Evolutionary conservation across 164 flowering plant genomes (phyloP).

Genomic region (Sextonia rubra): DNA sequence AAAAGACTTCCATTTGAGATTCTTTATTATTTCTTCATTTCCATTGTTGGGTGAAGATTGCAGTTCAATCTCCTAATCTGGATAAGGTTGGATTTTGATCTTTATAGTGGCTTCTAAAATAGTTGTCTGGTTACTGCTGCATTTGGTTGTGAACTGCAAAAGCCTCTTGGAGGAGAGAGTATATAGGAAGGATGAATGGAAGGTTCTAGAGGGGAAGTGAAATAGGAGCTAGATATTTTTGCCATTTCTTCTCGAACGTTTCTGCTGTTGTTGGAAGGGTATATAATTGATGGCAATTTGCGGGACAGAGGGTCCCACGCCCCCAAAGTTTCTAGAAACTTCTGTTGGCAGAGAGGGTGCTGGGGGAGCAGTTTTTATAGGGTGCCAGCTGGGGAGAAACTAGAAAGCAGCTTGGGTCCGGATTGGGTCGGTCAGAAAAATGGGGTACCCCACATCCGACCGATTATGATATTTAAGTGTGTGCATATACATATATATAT

Average conservation of each 20-base stretch:
- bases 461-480: no score
- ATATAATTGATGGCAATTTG: no score
- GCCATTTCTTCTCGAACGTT: background rate
- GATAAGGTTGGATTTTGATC: background rate
- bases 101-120: background rate
- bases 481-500: no score
- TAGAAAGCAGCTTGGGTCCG: no score
- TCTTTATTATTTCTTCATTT: no score
- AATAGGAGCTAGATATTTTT: background rate
- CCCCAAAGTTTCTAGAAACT: no score
- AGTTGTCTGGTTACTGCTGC: background rate
- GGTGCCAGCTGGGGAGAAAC: no score
- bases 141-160: background rate
- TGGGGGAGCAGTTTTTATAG: no score
- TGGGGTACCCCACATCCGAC: no score
- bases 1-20: background rate
- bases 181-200: slow-evolving; percentile 8
- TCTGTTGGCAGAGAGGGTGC: no score
- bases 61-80: background rate
- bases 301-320: no score
- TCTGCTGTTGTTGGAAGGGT: background rate
- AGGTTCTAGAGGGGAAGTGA: slow-evolving; percentile 1
- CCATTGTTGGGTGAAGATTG: background rate
- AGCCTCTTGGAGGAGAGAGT: background rate
- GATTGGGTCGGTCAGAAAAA: no score